Evolutionary conservation across 768 basidiomycete species (phyloP).

Genomic region (Dentipellis sp.): DNA sequence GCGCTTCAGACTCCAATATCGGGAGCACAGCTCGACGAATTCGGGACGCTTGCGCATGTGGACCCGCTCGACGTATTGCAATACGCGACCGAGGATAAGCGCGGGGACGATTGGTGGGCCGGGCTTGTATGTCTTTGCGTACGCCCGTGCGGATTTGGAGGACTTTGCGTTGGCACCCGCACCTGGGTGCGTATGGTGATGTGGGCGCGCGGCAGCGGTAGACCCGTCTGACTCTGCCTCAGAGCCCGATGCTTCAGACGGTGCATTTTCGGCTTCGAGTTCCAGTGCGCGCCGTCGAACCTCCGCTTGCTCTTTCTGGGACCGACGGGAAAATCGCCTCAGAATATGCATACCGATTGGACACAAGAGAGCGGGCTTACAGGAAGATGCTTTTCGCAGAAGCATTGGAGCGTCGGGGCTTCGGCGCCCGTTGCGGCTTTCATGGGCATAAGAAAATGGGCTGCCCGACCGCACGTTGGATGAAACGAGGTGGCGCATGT

Average conservation of each 20-base stretch:
- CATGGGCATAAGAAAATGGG: slow-evolving; percentile 81
- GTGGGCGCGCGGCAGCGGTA: not conserved
- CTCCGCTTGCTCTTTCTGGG: slow-evolving; percentile 47
- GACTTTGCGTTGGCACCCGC: slow-evolving; percentile 32
- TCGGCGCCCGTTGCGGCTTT: slow-evolving; percentile 73
- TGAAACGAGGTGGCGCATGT: slow-evolving; percentile 94
- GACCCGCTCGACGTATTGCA: slow-evolving; percentile 64
- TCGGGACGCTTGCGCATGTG: slow-evolving; percentile 65
- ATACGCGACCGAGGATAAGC: slow-evolving; percentile 72
- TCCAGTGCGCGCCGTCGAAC: slow-evolving; percentile 45
- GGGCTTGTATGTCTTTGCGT: slow-evolving; percentile 85
- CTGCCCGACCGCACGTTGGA: slow-evolving; percentile 84
- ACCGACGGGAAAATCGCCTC: not conserved
- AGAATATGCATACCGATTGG: not conserved
- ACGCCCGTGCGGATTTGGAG: slow-evolving; percentile 80
- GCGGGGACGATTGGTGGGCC: slow-evolving; percentile 89
- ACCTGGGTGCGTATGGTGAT: not conserved
- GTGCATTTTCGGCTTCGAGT: slow-evolving; percentile 24
- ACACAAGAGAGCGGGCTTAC: slow-evolving; percentile 33
- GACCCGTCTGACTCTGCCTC: not conserved
- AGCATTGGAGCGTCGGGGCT: slow-evolving; percentile 64
- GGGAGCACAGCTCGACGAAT: slow-evolving; percentile 69
- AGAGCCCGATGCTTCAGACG: not conserved
- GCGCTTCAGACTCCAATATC: slow-evolving; percentile 96
- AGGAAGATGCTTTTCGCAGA: slow-evolving; percentile 86